Conservation (phyloP, 305 asterid genomes). For the Fraxinus angustifolia region DNA sequence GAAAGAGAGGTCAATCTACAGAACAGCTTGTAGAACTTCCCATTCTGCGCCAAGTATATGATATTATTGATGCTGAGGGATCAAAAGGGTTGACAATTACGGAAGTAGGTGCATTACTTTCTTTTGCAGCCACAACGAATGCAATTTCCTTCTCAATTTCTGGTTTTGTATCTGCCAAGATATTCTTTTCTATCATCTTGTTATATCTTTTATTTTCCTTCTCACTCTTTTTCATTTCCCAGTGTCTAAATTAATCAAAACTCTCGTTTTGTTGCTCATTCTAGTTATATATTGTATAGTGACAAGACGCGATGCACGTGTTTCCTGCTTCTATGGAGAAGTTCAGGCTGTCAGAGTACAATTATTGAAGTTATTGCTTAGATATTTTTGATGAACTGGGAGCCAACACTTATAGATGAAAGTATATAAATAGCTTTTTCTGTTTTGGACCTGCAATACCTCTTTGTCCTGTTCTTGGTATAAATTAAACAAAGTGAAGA, state of each 20-base stretch:
- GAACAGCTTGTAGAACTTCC: conserved; percentile 87
- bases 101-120: conserved; percentile 51
- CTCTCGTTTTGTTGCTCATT: conserved; percentile 5
- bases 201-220: neutral
- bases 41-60: conserved; percentile 76
- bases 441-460: neutral
- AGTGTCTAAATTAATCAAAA: conserved; percentile 3
- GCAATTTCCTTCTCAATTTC: conserved; percentile 9
- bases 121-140: conserved; percentile 13
- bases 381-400: conserved; percentile 1
- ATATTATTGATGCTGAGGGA: conserved; percentile 84
- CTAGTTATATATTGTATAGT: neutral
- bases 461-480: neutral
- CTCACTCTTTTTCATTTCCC: neutral
- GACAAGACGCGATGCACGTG: neutral
- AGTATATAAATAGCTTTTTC: neutral
- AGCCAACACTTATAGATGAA: neutral
- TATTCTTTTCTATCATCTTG: conserved; percentile 11
- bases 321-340: neutral
- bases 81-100: conserved; percentile 65
- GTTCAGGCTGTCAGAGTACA: conserved; percentile 12
- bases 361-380: conserved; percentile 5
- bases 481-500: neutral
- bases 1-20: conserved; percentile 63
- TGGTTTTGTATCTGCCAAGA: conserved; percentile 9